These are phyloP conservation scores for Pterocarpus macrocarpus DNA, from an alignment of 306 rosid genomes.

Conservation along the genomic window DNA sequence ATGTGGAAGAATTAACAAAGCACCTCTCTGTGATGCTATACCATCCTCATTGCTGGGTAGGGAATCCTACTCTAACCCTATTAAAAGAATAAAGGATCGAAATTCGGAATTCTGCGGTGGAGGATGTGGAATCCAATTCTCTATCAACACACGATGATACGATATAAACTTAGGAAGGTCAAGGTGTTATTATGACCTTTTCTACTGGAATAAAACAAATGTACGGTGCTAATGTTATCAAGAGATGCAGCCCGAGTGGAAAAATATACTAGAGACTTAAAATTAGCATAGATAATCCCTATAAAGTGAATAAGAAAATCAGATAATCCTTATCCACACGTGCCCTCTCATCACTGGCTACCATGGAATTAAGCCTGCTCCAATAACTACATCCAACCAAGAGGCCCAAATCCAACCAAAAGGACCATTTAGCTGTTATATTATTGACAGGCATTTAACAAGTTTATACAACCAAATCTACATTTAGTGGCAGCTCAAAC, in stretches of 20 bases:
- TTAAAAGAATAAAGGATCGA: neutral
- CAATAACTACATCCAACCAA: too few relatives aligned
- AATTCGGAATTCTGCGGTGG: neutral
- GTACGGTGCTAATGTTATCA: neutral
- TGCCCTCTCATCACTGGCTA: too few relatives aligned
- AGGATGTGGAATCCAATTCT: slow-evolving; percentile 35
- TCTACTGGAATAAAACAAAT: neutral
- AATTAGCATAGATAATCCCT: too few relatives aligned
- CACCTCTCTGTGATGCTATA: neutral
- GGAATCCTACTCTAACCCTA: slow-evolving; percentile 31
- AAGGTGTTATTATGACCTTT: too few relatives aligned
- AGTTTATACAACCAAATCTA: too few relatives aligned
- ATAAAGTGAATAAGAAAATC: too few relatives aligned
- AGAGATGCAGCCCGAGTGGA: neutral
- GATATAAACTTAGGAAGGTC: neutral
- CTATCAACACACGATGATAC: neutral
- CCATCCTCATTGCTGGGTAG: neutral
- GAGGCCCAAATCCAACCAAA: too few relatives aligned
- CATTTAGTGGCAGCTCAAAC: neutral
- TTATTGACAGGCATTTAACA: too few relatives aligned
- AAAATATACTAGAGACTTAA: too few relatives aligned
- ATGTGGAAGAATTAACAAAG: neutral
- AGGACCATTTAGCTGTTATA: too few relatives aligned
- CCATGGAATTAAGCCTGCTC: too few relatives aligned
- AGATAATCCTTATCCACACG: too few relatives aligned